Conservation (phyloP, 2,329 filamentous ascomycete genomes). For the Alternaria burnsii region DNA sequence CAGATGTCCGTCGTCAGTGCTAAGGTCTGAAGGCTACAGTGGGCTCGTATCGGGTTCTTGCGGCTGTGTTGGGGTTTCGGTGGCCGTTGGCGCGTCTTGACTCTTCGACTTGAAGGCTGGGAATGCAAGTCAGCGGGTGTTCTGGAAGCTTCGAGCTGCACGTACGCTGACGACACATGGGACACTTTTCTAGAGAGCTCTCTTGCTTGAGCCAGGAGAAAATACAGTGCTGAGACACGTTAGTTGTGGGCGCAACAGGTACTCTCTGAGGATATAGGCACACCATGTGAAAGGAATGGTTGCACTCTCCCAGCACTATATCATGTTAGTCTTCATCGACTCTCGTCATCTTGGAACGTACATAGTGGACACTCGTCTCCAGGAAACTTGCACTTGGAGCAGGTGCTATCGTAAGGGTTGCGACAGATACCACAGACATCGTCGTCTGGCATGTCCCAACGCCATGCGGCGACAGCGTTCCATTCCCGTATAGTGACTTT, state of each 20-base stretch:
- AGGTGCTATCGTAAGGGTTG: constrained; percentile 96
- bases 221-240: constrained; percentile 79
- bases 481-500: constrained; percentile 94
- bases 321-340: constrained; percentile 12
- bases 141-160: neutral
- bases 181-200: constrained; percentile 89
- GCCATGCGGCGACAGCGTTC: constrained; percentile 95
- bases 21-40: neutral
- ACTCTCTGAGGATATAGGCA: neutral
- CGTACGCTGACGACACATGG: constrained; percentile 96
- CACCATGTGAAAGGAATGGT: constrained; percentile 98
- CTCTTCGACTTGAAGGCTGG: constrained; percentile 52
- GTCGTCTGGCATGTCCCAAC: constrained; percentile 96
- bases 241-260: constrained; percentile 9
- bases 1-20: neutral
- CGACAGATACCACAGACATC: constrained; percentile 99
- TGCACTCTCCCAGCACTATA: constrained; percentile 92
- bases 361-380: constrained; percentile 93
- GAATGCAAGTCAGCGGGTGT: constrained; percentile 20
- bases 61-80: constrained; percentile 19
- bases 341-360: constrained; percentile 58
- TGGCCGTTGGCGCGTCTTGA: constrained; percentile 39
- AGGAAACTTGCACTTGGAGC: constrained; percentile 96
- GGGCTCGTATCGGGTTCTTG: constrained; percentile 36
- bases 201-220: constrained; percentile 96